These are phyloP conservation scores for Aquilaria sinensis DNA, from an alignment of 345 rosid species.

Conservation along the genomic window DNA sequence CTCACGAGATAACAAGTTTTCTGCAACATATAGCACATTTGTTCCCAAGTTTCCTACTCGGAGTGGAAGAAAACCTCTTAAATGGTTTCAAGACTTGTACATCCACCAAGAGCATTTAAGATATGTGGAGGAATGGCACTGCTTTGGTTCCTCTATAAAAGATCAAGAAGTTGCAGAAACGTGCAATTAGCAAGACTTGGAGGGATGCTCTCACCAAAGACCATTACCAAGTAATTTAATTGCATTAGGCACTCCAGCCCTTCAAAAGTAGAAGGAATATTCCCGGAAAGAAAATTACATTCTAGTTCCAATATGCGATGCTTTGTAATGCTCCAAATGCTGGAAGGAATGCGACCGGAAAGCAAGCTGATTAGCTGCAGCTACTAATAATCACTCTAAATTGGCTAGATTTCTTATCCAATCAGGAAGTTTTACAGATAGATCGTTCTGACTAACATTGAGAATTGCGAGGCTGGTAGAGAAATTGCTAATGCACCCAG, in stretches of 20 bases:
- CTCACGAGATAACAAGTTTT: not conserved
- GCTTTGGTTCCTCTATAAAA: not conserved
- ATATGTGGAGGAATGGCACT: conserved; percentile 6
- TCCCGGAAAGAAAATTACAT: conserved; percentile 2
- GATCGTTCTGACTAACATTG: not conserved
- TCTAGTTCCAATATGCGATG: not conserved
- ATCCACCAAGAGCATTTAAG: not conserved
- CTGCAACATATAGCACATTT: not conserved
- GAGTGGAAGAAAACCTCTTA: conserved; percentile 3
- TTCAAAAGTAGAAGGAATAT: conserved; percentile 10
- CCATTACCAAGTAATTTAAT: not conserved
- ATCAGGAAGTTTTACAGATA: not conserved
- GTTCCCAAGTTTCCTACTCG: not conserved
- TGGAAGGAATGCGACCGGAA: conserved; percentile 7
- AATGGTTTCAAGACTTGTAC: not conserved
- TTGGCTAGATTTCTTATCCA: too few relatives aligned
- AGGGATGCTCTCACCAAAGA: conserved; percentile 4
- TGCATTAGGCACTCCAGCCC: not conserved
- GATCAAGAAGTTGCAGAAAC: not conserved
- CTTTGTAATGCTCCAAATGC: not conserved
- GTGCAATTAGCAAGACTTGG: not conserved
- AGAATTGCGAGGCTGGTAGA: not conserved
- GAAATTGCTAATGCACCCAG: not conserved
- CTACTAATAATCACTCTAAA: not conserved
- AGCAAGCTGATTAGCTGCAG: not conserved